A percentile compares a stretch with the other conserved stretches of the same genome.
phyloP scores from a whole-genome alignment of 371 early-diverging fungal species.

The Rhizopus delemar region DNA sequence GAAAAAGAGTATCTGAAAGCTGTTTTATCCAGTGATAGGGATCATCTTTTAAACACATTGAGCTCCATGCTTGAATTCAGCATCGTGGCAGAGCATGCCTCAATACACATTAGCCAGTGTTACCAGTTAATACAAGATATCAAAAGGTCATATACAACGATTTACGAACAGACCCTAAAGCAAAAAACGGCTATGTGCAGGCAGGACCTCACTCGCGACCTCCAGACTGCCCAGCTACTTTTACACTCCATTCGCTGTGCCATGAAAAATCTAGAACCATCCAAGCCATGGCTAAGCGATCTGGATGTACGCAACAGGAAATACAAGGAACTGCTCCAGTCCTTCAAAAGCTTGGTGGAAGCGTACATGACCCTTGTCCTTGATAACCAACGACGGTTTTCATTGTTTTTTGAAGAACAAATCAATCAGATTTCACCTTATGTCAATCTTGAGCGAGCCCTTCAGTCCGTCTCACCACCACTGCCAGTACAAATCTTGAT shows the following conservation, averaged over 20 bases:
- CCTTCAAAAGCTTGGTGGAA: neutral
- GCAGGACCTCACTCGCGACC: neutral
- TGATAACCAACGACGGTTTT: conserved; percentile 2
- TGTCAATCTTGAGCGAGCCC: neutral
- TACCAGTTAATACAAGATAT: neutral
- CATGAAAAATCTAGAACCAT: neutral
- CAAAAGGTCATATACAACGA: neutral
- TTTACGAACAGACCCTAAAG: neutral
- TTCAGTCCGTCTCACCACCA: neutral
- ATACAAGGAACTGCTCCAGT: neutral
- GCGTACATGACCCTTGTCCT: neutral
- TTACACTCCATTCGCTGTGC: conserved; percentile 6
- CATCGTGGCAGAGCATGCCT: neutral
- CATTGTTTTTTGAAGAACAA: conserved; percentile 1
- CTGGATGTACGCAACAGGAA: neutral
- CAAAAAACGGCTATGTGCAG: neutral
- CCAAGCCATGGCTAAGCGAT: conserved; percentile 2
- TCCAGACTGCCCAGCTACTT: neutral
- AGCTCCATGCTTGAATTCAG: conserved; percentile 3
- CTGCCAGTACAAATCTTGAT: neutral
- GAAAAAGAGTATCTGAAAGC: neutral
- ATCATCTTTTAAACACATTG: neutral
- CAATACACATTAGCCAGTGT: neutral
- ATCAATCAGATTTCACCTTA: neutral
- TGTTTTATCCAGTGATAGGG: neutral